Percentiles rank a stretch among this genome's conserved stretches.
Evolutionary conservation across 805 yeast species (phyloP).

Genomic region (Candida vaughaniae): DNA sequence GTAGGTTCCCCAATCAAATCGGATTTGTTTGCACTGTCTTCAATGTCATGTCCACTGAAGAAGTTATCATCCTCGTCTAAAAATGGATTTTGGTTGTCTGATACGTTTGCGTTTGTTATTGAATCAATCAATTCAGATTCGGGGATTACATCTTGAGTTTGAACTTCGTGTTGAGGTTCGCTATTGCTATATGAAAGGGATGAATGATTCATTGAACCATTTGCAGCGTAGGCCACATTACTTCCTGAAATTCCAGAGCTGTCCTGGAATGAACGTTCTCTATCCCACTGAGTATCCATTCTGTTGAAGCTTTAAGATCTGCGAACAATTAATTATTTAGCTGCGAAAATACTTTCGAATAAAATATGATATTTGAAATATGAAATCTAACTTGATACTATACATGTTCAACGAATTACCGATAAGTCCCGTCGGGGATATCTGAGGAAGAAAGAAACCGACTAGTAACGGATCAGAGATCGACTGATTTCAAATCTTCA

Average conservation of each 20-base stretch:
- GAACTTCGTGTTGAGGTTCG: conserved; percentile 24
- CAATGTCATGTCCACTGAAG: conserved; percentile 9
- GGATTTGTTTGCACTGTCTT: conserved; percentile 9
- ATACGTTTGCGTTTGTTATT: conserved; percentile 19
- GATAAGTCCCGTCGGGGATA: no score
- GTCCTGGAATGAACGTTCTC: conserved; percentile 7
- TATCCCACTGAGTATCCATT: no score
- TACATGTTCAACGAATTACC: no score
- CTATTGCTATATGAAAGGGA: not conserved
- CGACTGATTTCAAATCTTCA: conserved; percentile 9
- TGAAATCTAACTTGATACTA: no score
- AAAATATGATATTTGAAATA: no score
- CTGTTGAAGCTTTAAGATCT: no score
- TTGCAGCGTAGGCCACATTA: not conserved
- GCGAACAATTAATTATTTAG: no score
- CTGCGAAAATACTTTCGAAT: no score
- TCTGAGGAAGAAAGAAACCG: no score
- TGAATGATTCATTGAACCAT: not conserved
- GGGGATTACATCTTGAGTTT: conserved; percentile 27
- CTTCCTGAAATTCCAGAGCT: not conserved
- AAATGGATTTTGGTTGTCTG: conserved; percentile 14
- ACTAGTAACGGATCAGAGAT: no score
- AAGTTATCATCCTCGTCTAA: conserved; percentile 11
- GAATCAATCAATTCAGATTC: conserved; percentile 31
- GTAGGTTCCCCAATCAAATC: conserved; percentile 28